phyloP scores from a whole-genome alignment of 768 basidiomycete genomes.

The Suillus plorans region DNA sequence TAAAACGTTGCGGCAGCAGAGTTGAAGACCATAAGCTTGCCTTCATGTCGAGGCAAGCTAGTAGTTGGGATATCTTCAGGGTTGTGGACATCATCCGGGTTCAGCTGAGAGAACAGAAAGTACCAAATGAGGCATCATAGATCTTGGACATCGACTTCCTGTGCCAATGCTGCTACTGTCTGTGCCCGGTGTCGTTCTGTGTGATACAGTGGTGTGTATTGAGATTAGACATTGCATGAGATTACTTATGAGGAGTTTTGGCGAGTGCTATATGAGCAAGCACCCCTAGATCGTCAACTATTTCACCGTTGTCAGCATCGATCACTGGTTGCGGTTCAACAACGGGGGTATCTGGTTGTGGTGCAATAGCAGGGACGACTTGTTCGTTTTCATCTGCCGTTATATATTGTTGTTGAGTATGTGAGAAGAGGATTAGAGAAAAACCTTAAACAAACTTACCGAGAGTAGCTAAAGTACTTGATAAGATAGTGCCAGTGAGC shows the following conservation, averaged over 20 bases:
- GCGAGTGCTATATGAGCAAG: not conserved
- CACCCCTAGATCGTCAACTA: not conserved
- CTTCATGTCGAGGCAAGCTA: not conserved
- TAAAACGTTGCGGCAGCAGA: not conserved
- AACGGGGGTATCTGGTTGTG: not conserved
- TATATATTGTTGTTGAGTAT: too few relatives aligned
- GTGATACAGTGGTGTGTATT: not conserved
- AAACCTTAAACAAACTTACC: too few relatives aligned
- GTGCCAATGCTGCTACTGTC: not conserved
- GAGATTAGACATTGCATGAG: not conserved
- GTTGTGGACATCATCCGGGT: not conserved
- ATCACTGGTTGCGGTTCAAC: not conserved
- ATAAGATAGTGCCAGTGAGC: conserved; percentile 3
- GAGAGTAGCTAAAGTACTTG: too few relatives aligned
- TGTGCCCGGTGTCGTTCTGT: not conserved
- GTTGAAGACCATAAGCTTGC: not conserved
- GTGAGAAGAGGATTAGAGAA: too few relatives aligned
- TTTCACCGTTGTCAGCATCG: not conserved
- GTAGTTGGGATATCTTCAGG: not conserved
- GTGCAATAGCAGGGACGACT: too few relatives aligned
- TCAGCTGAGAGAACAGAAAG: not conserved
- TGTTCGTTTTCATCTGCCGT: too few relatives aligned
- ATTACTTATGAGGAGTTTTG: not conserved
- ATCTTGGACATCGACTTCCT: not conserved
- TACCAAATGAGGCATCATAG: not conserved